Conservation (phyloP, 345 rosid genomes). For the Cardamine occulta region DNA sequence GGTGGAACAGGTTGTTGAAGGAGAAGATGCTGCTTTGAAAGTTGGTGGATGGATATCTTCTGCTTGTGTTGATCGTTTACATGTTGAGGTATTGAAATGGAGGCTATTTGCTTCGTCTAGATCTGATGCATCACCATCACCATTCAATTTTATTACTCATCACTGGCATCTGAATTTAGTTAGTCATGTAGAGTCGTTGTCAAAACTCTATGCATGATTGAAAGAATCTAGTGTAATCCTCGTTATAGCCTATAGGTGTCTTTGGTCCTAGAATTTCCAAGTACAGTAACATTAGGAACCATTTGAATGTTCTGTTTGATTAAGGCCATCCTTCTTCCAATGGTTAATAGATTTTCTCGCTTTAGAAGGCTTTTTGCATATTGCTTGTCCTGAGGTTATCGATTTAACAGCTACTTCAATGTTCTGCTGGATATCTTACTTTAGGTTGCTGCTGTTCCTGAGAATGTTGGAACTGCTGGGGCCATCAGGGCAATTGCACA, state of each 20-base stretch:
- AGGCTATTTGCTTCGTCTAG: conserved; percentile 3
- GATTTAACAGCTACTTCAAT: background rate
- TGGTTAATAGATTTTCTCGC: conserved; percentile 8
- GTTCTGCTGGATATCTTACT: conserved; percentile 1
- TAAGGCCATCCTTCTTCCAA: background rate
- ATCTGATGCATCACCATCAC: background rate
- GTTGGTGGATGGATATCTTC: conserved; percentile 92
- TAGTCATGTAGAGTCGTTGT: background rate
- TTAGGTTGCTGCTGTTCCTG: conserved; percentile 91
- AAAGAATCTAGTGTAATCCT: background rate
- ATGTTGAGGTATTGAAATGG: conserved; percentile 69
- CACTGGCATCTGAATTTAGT: background rate
- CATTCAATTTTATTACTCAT: background rate
- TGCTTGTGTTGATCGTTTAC: conserved; percentile 84
- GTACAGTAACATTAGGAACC: conserved; percentile 11
- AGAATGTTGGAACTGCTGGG: conserved; percentile 93
- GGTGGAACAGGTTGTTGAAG: conserved; percentile 85
- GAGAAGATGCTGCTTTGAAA: conserved; percentile 75
- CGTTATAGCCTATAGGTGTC: background rate
- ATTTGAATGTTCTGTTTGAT: conserved; percentile 6
- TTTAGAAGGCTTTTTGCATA: background rate
- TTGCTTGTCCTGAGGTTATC: conserved; percentile 9
- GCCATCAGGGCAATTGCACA: conserved; percentile 89
- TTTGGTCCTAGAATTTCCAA: background rate
- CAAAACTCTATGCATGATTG: background rate